These are phyloP conservation scores for Barnettozyma sp. DNA, from an alignment of 805 yeast genomes.

Conservation along the genomic window DNA sequence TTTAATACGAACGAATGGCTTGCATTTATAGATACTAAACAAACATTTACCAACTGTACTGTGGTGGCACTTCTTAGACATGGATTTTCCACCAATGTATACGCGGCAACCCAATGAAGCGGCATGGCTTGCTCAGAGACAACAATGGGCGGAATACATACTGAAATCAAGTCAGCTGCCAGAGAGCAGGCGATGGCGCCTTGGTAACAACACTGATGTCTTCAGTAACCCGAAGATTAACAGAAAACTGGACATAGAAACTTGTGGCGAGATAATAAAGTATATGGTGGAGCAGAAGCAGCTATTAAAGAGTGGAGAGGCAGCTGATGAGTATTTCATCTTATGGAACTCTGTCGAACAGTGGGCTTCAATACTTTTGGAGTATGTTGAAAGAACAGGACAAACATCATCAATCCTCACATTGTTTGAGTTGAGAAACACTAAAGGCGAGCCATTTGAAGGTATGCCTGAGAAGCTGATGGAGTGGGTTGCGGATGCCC, in stretches of 20 bases:
- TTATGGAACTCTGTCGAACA: conserved; percentile 65
- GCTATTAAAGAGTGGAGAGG: conserved; percentile 37
- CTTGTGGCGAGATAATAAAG: conserved; percentile 47
- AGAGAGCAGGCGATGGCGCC: conserved; percentile 4
- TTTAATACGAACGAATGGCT: no score
- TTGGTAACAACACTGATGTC: conserved; percentile 18
- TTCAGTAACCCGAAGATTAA: conserved; percentile 48
- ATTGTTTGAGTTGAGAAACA: conserved; percentile 67
- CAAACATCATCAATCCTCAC: conserved; percentile 75
- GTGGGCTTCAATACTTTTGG: conserved; percentile 58
- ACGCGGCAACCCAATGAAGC: conserved; percentile 83
- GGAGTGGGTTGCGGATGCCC: conserved; percentile 43
- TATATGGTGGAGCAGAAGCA: conserved; percentile 48
- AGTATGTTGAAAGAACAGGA: conserved; percentile 73
- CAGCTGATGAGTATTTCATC: conserved; percentile 31
- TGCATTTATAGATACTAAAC: no score
- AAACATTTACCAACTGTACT: no score
- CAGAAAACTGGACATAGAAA: conserved; percentile 47
- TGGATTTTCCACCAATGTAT: conserved; percentile 81
- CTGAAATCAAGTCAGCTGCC: conserved; percentile 31
- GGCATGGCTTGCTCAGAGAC: conserved; percentile 68
- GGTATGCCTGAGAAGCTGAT: conserved; percentile 55
- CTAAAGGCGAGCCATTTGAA: conserved; percentile 59
- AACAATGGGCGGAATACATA: conserved; percentile 69
- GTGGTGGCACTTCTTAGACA: no score